Evolutionary conservation across 805 yeast species (phyloP), one percentile per base, ranked within the genome.

Genomic region (Wickerhamiella dianesei): DNA sequence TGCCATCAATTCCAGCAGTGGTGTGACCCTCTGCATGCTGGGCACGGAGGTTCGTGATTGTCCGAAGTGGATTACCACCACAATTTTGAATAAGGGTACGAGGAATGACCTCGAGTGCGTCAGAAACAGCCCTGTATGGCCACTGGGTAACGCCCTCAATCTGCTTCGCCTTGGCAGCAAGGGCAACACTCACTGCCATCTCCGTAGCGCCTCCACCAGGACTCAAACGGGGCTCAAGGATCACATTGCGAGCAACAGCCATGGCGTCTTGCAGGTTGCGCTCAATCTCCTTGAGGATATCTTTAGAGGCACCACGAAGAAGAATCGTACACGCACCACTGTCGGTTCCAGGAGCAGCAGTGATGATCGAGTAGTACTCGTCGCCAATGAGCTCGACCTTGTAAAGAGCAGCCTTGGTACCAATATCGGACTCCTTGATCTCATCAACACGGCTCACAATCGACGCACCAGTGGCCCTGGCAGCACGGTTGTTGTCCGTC

Each of bases 161-260:
- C 44, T 79, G 73, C 70, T 87, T 89, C 44, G 97, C 96, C 68
- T 77, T 81, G 63, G 88, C 96, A 16, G 95, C 75, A 50, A 92
- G 73, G 54, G 73, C 77, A 25, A 92, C 96, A 50, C 89, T 74
- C 37, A 92, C 87, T 2, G 97, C 97, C 97, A 92, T 92, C 69
- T 92, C 98, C 22, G 96, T 89, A 45, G 99, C 98, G 58, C 99
- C 98, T 51, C 98, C 99, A 59, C 99, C 99, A 44, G 99, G 99
- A 2, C 95, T 75, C 61, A 92, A 74, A 39, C 88, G 77, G 45
- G 99, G 98, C 64, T 89, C 95, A 56, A 89, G 79, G 73, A 86
- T 75, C 35, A 92, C 96, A 61, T 92, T 92, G 65, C 96, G 78
- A 17, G 97, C 80, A 41, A 92, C 98, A 2, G 96, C 89, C 94